phyloP scores from a whole-genome alignment of 139 green algal genomes.

The Tetraselmis chui region DNA sequence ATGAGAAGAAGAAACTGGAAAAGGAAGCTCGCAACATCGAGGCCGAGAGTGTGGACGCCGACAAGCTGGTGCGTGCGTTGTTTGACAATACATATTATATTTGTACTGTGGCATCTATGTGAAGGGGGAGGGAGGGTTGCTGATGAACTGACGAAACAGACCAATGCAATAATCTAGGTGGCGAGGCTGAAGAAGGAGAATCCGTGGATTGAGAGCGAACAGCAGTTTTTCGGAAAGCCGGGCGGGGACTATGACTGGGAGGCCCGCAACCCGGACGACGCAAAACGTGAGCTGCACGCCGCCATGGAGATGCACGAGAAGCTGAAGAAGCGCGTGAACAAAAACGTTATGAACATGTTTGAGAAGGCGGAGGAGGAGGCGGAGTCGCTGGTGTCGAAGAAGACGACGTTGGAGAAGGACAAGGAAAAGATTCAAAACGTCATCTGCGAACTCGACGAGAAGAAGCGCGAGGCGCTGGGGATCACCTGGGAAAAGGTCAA shows the following conservation, averaged over 20 bases:
- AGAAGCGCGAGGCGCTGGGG: conserved; percentile 82
- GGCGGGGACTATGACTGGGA: conserved; percentile 79
- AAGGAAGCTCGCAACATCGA: conserved; percentile 28
- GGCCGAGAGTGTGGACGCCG: conserved; percentile 12
- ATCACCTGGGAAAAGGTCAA: conserved; percentile 87
- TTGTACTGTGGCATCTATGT: no score
- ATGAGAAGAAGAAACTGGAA: conserved; percentile 42
- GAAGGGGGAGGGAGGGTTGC: no score
- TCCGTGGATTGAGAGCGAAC: conserved; percentile 71
- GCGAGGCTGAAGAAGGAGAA: conserved; percentile 51
- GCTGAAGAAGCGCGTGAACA: conserved; percentile 59
- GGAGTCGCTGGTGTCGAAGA: conserved; percentile 68
- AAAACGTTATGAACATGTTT: conserved; percentile 81
- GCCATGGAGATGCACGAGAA: conserved; percentile 27
- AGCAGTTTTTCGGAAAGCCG: conserved; percentile 52
- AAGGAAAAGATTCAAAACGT: conserved; percentile 48
- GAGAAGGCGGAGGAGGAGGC: conserved; percentile 87
- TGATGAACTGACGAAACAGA: no score
- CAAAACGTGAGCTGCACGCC: conserved; percentile 12
- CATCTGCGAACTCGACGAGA: conserved; percentile 92
- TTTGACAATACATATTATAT: no score
- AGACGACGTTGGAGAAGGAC: conserved; percentile 65
- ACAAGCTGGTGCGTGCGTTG: conserved; percentile 3
- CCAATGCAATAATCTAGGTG: conserved; percentile 21
- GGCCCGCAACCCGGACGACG: conserved; percentile 33